phyloP scores from a whole-genome alignment of 164 flowering plant species.

The Buxus sempervirens region DNA sequence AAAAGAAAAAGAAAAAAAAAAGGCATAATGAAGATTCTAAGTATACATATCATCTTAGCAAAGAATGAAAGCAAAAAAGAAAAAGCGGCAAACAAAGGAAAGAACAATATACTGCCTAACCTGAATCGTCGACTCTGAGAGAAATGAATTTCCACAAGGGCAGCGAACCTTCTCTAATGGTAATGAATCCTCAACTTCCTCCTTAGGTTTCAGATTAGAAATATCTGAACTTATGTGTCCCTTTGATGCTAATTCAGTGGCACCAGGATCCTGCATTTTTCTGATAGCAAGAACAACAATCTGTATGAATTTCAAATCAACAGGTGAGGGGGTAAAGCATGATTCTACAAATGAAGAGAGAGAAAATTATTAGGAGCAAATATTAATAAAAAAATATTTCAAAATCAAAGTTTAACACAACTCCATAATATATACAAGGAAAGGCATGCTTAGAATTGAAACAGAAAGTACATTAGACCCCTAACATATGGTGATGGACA shows the following conservation, averaged over 20 bases:
- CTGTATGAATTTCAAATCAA: neutral
- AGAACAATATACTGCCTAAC: constrained; percentile 24
- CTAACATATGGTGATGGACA: neutral
- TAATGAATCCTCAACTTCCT: constrained; percentile 57
- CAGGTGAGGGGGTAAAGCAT: neutral
- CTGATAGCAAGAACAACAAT: constrained; percentile 31
- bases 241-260: constrained; percentile 76
- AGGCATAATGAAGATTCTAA: neutral
- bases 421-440: neutral
- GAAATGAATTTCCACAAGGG: constrained; percentile 74
- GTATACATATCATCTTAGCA: neutral
- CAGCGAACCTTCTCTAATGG: constrained; percentile 72
- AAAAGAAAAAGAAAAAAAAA: no score
- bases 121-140: constrained; percentile 75
- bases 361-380: neutral
- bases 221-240: constrained; percentile 51
- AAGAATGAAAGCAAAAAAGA: neutral
- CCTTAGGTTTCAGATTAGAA: constrained; percentile 49
- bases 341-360: neutral
- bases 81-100: no score
- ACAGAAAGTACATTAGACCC: neutral
- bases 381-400: neutral
- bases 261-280: constrained; percentile 81
- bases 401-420: neutral
- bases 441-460: neutral